These are phyloP conservation scores for Coffea eugenioides DNA, from an alignment of 257 asterid genomes.

Conservation along the genomic window DNA sequence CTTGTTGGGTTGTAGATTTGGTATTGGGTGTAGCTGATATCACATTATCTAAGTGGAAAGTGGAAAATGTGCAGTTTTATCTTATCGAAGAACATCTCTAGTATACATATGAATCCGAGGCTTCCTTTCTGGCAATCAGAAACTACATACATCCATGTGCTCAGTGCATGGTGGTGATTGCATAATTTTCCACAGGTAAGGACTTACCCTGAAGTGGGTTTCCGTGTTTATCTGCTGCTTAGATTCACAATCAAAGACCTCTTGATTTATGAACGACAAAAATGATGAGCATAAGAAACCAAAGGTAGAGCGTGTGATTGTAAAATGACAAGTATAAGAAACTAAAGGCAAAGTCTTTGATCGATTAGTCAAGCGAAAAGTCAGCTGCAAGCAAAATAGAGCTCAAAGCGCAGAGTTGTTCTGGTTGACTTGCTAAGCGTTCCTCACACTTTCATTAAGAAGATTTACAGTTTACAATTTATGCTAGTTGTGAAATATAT, in stretches of 20 bases:
- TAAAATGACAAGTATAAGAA: too few species aligned
- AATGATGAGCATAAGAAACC: too few species aligned
- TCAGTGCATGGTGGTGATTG: background rate
- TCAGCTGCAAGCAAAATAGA: background rate
- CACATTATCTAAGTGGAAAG: background rate
- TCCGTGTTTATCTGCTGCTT: background rate
- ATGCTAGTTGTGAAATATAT: background rate
- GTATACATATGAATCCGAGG: background rate
- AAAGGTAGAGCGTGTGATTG: too few species aligned
- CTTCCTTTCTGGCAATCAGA: background rate
- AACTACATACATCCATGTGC: background rate
- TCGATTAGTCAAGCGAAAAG: too few species aligned
- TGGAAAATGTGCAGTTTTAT: background rate
- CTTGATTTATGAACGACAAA: too few species aligned
- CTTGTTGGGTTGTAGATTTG: background rate
- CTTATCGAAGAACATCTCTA: background rate
- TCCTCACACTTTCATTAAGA: background rate
- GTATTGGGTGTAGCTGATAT: background rate
- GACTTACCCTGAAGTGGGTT: background rate
- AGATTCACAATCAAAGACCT: too few species aligned
- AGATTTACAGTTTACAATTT: slow-evolving; percentile 1
- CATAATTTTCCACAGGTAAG: background rate
- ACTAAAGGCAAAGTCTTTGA: too few species aligned
- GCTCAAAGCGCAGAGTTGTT: background rate
- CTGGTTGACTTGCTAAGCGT: background rate